A percentile compares a stretch with the other conserved stretches of the same genome.
Evolutionary conservation across 1,139 yeast genomes (phyloP).

Genomic region (Candida sojae): DNA sequence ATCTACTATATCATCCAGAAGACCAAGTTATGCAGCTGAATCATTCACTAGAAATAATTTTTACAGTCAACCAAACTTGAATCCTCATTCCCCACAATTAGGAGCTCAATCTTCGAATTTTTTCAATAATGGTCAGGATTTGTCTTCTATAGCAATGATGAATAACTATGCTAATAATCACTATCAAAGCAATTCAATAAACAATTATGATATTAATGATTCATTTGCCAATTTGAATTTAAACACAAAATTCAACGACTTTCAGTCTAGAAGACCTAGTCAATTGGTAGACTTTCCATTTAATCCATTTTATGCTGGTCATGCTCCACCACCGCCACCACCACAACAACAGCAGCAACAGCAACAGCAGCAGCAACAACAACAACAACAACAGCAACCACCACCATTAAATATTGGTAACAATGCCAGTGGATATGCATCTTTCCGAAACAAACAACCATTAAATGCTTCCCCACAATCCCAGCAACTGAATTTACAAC

Average conservation of each 20-base stretch:
- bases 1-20: conserved; percentile 58
- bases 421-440: not conserved
- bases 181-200: conserved; percentile 15
- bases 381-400: conserved; percentile 6
- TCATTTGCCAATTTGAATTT: conserved; percentile 37
- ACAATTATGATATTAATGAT: conserved; percentile 32
- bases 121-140: conserved; percentile 11
- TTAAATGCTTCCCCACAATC: conserved; percentile 1
- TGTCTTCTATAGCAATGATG: conserved; percentile 24
- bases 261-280: conserved; percentile 48
- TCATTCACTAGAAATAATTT: conserved; percentile 42
- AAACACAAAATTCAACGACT: conserved; percentile 39
- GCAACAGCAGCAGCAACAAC: conserved; percentile 6
- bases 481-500: conserved; percentile 12
- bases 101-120: conserved; percentile 10
- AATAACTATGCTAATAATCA: conserved; percentile 20
- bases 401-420: conserved; percentile 5
- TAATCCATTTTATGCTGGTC: conserved; percentile 11
- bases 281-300: conserved; percentile 40
- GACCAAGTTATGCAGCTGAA: conserved; percentile 70
- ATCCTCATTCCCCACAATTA: conserved; percentile 11
- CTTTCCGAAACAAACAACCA: conserved; percentile 2
- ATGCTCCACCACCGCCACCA: conserved; percentile 6
- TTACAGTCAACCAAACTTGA: conserved; percentile 10
- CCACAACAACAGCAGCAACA: conserved; percentile 9